phyloP scores from a whole-genome alignment of 805 yeast genomes.

The Myxozyma neotropica region DNA sequence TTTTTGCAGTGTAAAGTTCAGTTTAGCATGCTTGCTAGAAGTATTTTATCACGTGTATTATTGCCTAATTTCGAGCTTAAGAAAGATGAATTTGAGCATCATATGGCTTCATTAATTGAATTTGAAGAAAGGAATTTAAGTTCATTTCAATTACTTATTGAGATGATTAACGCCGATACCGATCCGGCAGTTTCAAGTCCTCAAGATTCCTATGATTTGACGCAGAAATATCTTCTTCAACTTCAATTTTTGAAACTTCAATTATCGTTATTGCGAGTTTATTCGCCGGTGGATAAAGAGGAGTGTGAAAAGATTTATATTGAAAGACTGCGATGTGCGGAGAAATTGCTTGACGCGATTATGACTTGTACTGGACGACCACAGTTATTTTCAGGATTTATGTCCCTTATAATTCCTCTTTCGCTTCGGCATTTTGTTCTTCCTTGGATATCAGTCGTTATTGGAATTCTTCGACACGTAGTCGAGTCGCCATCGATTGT shows the following conservation, averaged over 20 bases:
- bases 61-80: conserved; percentile 6
- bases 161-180: conserved; percentile 23
- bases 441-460: neutral
- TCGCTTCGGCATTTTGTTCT: conserved; percentile 12
- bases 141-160: conserved; percentile 29
- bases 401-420: conserved; percentile 19
- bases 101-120: neutral
- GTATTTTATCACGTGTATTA: conserved; percentile 4
- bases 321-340: conserved; percentile 11
- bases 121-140: conserved; percentile 27
- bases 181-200: conserved; percentile 21
- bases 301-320: neutral
- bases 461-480: neutral
- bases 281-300: conserved; percentile 5
- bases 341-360: conserved; percentile 24
- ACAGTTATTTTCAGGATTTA: conserved; percentile 20
- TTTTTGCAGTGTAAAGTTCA: conserved; percentile 19
- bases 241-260: conserved; percentile 19
- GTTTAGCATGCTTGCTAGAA: conserved; percentile 18
- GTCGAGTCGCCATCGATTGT: conserved; percentile 6
- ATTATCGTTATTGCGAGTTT: conserved; percentile 13
- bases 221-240: conserved; percentile 28
- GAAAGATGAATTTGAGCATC: conserved; percentile 11
- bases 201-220: conserved; percentile 29
- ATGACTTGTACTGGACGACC: conserved; percentile 21